Evolutionary conservation across 1,284 basidiomycete genomes (phyloP).

Genomic region (Limonomyces culmigenus): DNA sequence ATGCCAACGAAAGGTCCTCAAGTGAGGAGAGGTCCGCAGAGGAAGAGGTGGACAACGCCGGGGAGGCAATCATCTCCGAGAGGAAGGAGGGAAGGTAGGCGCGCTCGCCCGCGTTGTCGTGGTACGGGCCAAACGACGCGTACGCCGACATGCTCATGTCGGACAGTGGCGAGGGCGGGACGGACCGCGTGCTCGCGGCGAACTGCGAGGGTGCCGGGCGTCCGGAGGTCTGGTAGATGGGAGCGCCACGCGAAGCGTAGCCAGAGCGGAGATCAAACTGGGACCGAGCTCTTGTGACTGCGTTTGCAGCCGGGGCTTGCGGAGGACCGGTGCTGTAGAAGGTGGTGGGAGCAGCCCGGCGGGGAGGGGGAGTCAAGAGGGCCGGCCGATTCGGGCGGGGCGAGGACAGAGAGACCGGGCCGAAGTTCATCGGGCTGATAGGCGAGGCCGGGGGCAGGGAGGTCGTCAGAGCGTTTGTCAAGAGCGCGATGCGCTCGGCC

Average conservation of each 20-base stretch:
- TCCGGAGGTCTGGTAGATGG: slow-evolving; percentile 49
- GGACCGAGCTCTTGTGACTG: slow-evolving; percentile 19
- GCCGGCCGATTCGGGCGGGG: slow-evolving; percentile 5
- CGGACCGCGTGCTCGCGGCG: slow-evolving; percentile 6
- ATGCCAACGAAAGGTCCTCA: slow-evolving; percentile 1
- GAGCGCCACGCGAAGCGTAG: slow-evolving; percentile 25
- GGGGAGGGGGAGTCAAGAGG: slow-evolving; percentile 7
- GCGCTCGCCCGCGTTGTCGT: slow-evolving; percentile 5
- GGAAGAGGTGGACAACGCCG: slow-evolving; percentile 41
- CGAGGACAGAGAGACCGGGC: slow-evolving; percentile 6
- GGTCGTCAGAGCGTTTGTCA: slow-evolving; percentile 43
- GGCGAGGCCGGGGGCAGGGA: slow-evolving; percentile 23
- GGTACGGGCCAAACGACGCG: background rate
- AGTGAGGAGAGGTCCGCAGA: slow-evolving; percentile 34
- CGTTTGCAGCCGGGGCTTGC: slow-evolving; percentile 18
- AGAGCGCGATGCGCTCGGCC: slow-evolving; percentile 61
- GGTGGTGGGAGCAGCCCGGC: slow-evolving; percentile 21
- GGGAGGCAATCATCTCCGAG: slow-evolving; percentile 51
- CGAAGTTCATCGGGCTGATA: slow-evolving; percentile 6
- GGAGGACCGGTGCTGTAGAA: slow-evolving; percentile 13
- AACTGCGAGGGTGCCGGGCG: slow-evolving; percentile 11
- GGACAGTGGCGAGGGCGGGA: background rate
- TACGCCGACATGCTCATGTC: background rate
- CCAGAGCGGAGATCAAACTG: slow-evolving; percentile 26
- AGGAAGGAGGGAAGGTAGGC: slow-evolving; percentile 55